A percentile compares a stretch with the other conserved stretches of the same genome.
phyloP scores from a whole-genome alignment of 371 early-diverging fungal genomes.

The Mycotypha africana region DNA sequence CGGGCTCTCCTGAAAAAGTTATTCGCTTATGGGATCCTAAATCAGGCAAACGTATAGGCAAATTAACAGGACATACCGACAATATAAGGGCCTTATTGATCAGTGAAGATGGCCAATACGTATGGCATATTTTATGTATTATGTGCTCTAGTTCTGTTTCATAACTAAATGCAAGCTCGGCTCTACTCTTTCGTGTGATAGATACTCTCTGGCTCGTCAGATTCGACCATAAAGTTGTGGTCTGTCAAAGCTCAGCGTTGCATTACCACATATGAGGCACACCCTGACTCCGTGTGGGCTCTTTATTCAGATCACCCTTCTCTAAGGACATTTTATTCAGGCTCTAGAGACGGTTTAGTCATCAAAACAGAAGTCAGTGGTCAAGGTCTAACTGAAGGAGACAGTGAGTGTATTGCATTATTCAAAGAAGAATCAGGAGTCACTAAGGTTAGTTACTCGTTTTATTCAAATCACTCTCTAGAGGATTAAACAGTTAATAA shows the following conservation, averaged over 20 bases:
- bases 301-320: slow-evolving; percentile 80
- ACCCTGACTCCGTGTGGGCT: slow-evolving; percentile 90
- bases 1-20: slow-evolving; percentile 89
- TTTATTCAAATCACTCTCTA: no score
- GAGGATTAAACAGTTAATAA: no score
- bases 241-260: slow-evolving; percentile 83
- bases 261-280: slow-evolving; percentile 79
- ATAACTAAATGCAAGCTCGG: not conserved
- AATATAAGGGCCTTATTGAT: slow-evolving; percentile 85
- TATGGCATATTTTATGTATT: slow-evolving; percentile 28
- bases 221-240: slow-evolving; percentile 92
- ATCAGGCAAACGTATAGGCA: slow-evolving; percentile 64
- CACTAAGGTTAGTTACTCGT: slow-evolving; percentile 61
- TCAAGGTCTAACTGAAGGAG: slow-evolving; percentile 32
- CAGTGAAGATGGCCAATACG: slow-evolving; percentile 82
- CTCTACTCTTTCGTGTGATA: no score
- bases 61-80: slow-evolving; percentile 91
- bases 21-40: slow-evolving; percentile 89
- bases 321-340: slow-evolving; percentile 86
- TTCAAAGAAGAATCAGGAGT: slow-evolving; percentile 83
- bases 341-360: slow-evolving; percentile 86
- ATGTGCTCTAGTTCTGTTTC: not conserved
- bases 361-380: slow-evolving; percentile 62
- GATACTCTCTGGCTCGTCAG: slow-evolving; percentile 90
- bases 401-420: slow-evolving; percentile 76